Evolutionary conservation across 352 stramenopile species (phyloP).

Genomic region (Globisporangium apiculatum): DNA sequence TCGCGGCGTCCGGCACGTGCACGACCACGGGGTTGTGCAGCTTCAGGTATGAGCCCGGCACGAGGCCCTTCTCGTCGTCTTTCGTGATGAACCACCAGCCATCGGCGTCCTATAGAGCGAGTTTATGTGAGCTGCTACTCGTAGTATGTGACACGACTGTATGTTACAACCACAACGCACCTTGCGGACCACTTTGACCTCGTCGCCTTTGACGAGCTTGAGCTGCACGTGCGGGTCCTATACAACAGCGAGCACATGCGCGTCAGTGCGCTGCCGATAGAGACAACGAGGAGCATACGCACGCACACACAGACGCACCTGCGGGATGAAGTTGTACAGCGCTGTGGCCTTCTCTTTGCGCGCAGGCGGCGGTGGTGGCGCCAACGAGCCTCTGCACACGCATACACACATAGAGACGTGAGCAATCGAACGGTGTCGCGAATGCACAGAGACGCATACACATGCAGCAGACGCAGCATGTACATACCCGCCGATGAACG

Average conservation of each 20-base stretch:
- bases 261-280: neutral
- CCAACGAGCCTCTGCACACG: conserved; percentile 3
- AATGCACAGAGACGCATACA: no score
- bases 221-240: conserved; percentile 63
- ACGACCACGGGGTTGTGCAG: conserved; percentile 56
- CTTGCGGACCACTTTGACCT: conserved; percentile 73
- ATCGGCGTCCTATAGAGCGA: conserved; percentile 35
- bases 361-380: conserved; percentile 12
- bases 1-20: conserved; percentile 43
- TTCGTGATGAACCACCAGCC: conserved; percentile 82
- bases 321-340: conserved; percentile 73
- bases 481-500: conserved; percentile 30
- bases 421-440: neutral
- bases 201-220: conserved; percentile 57
- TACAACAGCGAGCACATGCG: neutral
- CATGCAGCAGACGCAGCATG: neutral
- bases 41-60: conserved; percentile 68
- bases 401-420: neutral
- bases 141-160: neutral
- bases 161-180: neutral
- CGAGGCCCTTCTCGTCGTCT: conserved; percentile 69
- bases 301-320: conserved; percentile 15
- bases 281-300: neutral
- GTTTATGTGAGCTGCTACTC: neutral
- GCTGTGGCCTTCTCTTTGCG: conserved; percentile 63